Base-by-base conservation (phyloP, 192 early-diverging fungal genomes). In the Lobosporangium transversale region DNA sequence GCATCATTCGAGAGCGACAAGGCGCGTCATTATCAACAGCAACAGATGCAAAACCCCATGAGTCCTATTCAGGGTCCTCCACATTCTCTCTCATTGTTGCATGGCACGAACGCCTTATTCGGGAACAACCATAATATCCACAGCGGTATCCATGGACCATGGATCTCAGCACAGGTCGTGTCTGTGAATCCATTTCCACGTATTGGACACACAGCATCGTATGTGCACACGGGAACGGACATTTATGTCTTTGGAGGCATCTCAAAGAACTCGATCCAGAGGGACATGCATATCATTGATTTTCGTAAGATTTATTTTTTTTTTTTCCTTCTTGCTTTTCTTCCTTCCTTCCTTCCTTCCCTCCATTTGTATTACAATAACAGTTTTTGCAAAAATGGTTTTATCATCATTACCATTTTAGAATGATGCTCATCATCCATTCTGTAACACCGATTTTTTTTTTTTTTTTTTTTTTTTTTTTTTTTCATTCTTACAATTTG, bases 231-330 rank as follows among this genome's bases (percentile, higher is more conserved):
- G 4, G 73, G 73, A 1, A 76, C 58, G 18, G 73, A 76, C 35
- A 76, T 76, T 31, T 76, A 76, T 62, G 53, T 76, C 36, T 76
- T 76, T 63, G 73, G 73, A 33, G 73, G 73, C 9, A 52, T 62
- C 48, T 55, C 60, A 40, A 76, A 62, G 48, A 59, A 48, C 15
- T 47, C 64, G 0, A 53, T 53, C 9, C 73, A 76, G 24, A 57
- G 33, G 36, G 73, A 76, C 52, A 62, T 76, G 73, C 73, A 76
- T 62, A 56, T 76, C 18, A 57, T 76, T 62, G 65, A 76, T 44
- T 62, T 53, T 15, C 59, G 73, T 76, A 76, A 58, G 73, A 66
- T 1, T 26, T 6, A 5, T 5, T 58, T 43, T 21, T 54, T 58
- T 43, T 36, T 32, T 21, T 4, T 29, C 21, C 15, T 47, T 20